Evolutionary conservation across 2,329 filamentous ascomycete species (phyloP).

Genomic region (Coleophoma cylindrospora): DNA sequence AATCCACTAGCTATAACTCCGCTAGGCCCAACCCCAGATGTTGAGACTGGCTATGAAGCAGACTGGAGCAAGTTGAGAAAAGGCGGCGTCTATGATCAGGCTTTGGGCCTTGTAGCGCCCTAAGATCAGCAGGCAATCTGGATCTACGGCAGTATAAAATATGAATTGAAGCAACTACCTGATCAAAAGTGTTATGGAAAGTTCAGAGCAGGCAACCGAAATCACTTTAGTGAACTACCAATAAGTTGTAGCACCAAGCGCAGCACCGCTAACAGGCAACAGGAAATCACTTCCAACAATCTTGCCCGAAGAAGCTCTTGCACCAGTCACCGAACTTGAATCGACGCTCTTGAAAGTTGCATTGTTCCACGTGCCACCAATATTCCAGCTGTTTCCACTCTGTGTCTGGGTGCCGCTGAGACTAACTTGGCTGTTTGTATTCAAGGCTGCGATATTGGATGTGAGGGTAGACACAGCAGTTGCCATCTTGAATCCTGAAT

Average conservation of each 20-base stretch:
- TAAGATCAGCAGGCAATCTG: too few relatives aligned
- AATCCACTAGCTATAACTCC: conserved; percentile 73
- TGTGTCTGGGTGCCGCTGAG: conserved; percentile 17
- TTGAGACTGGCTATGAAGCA: conserved; percentile 72
- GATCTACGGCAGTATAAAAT: too few relatives aligned
- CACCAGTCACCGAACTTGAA: conserved; percentile 28
- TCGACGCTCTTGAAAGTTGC: conserved; percentile 33
- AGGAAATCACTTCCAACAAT: conserved; percentile 37
- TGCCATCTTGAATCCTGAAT: conserved; percentile 33
- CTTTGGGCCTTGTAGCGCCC: too few relatives aligned
- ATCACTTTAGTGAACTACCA: conserved; percentile 3
- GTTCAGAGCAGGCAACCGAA: too few relatives aligned
- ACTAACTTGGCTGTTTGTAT: conserved; percentile 22
- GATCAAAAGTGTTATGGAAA: too few relatives aligned
- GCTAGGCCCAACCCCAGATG: conserved; percentile 76
- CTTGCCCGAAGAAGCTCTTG: conserved; percentile 31
- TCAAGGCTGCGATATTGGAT: conserved; percentile 33
- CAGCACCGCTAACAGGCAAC: conserved; percentile 30
- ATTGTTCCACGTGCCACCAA: conserved; percentile 31
- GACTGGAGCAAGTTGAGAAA: conserved; percentile 29
- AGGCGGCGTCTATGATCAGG: conserved; percentile 9
- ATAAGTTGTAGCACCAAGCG: conserved; percentile 34
- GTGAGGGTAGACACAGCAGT: conserved; percentile 29
- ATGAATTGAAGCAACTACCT: too few relatives aligned
- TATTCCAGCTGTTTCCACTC: conserved; percentile 39